phyloP scores from a whole-genome alignment of 176 grass and related monocot genomes.

The Chrysopogon serrulatus region DNA sequence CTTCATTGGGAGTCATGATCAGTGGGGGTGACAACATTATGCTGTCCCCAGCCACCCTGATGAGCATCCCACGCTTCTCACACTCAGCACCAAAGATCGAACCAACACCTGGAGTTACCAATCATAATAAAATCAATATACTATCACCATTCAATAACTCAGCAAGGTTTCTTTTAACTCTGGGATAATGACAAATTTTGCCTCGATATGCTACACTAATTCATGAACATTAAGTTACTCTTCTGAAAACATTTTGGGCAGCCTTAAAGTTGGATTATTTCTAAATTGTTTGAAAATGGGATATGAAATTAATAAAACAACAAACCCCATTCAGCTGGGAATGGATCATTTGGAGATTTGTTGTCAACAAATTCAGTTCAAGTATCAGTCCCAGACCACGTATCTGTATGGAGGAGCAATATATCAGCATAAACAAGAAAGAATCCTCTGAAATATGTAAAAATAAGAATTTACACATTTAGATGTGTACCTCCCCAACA shows the following conservation, averaged over 20 bases:
- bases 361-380: constrained; percentile 88
- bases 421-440: constrained; percentile 3
- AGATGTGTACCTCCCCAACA: constrained; percentile 60
- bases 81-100: constrained; percentile 85
- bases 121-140: background rate
- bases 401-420: constrained; percentile 35
- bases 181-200: background rate
- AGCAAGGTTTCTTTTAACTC: background rate
- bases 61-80: constrained; percentile 85
- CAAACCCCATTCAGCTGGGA: constrained; percentile 91
- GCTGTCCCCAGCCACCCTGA: constrained; percentile 83
- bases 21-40: constrained; percentile 93
- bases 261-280: background rate
- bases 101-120: constrained; percentile 65
- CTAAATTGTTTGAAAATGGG: background rate
- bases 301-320: background rate
- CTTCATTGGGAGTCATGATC: constrained; percentile 67
- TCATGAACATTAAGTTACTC: background rate
- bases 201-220: background rate
- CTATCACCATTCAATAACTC: background rate
- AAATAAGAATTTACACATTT: background rate
- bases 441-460: background rate
- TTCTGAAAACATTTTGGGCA: background rate
- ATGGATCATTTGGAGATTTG: constrained; percentile 81
- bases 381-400: constrained; percentile 80